Evolutionary conservation across 345 rosid genomes (phyloP).

Genomic region (Cardamine resedifolia): DNA sequence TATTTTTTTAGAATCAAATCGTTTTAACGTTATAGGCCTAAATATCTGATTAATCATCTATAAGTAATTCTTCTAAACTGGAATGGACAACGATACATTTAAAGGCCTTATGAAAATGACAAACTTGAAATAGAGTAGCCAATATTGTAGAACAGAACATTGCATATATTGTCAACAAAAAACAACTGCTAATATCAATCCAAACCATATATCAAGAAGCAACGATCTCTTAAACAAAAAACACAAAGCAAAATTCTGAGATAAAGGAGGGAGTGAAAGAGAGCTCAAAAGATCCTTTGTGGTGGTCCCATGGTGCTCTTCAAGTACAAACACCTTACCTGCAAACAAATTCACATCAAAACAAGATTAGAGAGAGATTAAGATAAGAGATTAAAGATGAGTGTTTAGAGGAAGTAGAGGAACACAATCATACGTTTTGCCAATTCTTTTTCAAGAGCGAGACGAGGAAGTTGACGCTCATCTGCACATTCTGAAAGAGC

Average conservation of each 20-base stretch:
- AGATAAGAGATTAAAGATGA: background rate
- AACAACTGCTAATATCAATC: slow-evolving; percentile 23
- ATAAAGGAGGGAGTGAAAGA: background rate
- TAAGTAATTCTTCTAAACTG: no score
- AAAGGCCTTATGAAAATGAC: background rate
- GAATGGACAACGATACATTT: no score
- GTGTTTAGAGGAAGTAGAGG: background rate
- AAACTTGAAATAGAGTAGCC: background rate
- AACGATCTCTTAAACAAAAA: slow-evolving; percentile 16
- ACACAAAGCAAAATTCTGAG: slow-evolving; percentile 15
- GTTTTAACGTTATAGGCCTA: no score
- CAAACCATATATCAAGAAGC: slow-evolving; percentile 27
- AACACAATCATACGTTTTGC: slow-evolving; percentile 49
- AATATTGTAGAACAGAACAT: background rate
- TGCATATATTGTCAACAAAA: slow-evolving; percentile 29
- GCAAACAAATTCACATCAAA: background rate
- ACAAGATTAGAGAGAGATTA: background rate
- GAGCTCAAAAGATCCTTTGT: slow-evolving; percentile 45
- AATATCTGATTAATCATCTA: no score
- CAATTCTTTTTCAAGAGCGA: slow-evolving; percentile 70
- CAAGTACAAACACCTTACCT: slow-evolving; percentile 67
- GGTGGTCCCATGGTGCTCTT: slow-evolving; percentile 73
- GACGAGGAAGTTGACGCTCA: slow-evolving; percentile 69
- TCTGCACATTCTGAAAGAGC: slow-evolving; percentile 69
- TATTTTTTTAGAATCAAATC: no score